A percentile compares a stretch with the other conserved stretches of the same genome.
phyloP scores from a whole-genome alignment of 345 rosid genomes.

The Syzygium aromaticum region DNA sequence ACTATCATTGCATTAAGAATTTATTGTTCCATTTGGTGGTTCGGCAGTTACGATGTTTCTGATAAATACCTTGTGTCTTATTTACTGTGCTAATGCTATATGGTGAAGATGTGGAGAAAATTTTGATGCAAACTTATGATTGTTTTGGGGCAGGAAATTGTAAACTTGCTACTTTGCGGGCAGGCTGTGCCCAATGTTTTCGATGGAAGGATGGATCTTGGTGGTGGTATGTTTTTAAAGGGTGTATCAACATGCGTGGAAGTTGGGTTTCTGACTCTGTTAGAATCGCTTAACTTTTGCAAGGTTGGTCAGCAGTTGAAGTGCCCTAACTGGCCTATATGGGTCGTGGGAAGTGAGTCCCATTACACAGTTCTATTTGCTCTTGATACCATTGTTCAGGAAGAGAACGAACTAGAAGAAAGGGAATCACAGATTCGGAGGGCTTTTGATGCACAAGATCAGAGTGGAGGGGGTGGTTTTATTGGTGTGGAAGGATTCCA shows the following conservation, averaged over 20 bases:
- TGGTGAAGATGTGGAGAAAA: neutral
- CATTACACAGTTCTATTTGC: slow-evolving; percentile 96
- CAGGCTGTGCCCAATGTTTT: slow-evolving; percentile 97
- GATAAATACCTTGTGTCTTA: neutral
- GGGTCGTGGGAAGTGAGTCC: slow-evolving; percentile 99
- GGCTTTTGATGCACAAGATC: slow-evolving; percentile 92
- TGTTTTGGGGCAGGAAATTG: slow-evolving; percentile 71
- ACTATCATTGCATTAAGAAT: neutral
- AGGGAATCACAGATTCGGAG: slow-evolving; percentile 83
- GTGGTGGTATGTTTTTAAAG: slow-evolving; percentile 90
- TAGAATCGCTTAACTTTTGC: slow-evolving; percentile 92
- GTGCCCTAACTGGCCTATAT: slow-evolving; percentile 95
- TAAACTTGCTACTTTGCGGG: slow-evolving; percentile 83
- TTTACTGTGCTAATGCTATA: neutral
- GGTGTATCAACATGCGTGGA: slow-evolving; percentile 76
- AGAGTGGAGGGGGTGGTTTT: slow-evolving; percentile 99
- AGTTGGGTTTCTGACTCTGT: slow-evolving; percentile 93
- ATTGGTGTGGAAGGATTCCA: slow-evolving; percentile 91
- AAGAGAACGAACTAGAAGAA: slow-evolving; percentile 89
- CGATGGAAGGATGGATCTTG: slow-evolving; percentile 95
- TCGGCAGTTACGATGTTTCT: neutral
- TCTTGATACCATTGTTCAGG: slow-evolving; percentile 75
- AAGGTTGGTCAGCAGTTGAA: slow-evolving; percentile 93
- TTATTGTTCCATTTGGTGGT: neutral
- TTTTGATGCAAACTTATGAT: neutral